These are phyloP conservation scores for Colletotrichum musicola DNA, from an alignment of 2,329 filamentous ascomycete species.

Conservation along the genomic window DNA sequence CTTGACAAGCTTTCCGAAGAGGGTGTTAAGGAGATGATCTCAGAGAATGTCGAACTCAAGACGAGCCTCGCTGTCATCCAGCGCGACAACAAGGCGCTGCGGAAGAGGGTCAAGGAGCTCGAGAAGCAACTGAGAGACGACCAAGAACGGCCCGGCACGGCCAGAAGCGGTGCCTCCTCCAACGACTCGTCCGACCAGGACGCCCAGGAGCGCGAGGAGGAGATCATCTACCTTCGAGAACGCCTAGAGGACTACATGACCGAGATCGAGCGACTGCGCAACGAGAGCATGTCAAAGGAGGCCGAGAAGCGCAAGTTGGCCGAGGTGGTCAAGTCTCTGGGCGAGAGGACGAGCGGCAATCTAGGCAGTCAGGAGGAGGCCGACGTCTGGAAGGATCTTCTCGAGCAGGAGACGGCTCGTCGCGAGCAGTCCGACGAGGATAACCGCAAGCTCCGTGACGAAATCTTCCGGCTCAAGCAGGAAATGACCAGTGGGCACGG, in stretches of 20 bases:
- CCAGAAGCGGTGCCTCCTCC: slow-evolving; percentile 67
- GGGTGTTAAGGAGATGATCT: slow-evolving; percentile 97
- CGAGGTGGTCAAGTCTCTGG: slow-evolving; percentile 76
- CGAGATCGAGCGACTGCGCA: slow-evolving; percentile 84
- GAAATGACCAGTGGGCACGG: slow-evolving; percentile 58
- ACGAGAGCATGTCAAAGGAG: slow-evolving; percentile 83
- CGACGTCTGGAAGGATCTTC: slow-evolving; percentile 94
- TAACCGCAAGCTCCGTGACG: slow-evolving; percentile 84
- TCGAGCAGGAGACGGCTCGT: slow-evolving; percentile 90
- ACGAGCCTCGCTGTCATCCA: slow-evolving; percentile 90
- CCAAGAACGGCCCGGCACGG: slow-evolving; percentile 72
- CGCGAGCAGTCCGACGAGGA: slow-evolving; percentile 94
- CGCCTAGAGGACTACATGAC: slow-evolving; percentile 86
- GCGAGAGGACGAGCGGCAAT: slow-evolving; percentile 62
- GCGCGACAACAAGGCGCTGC: slow-evolving; percentile 88
- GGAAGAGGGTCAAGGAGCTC: slow-evolving; percentile 85
- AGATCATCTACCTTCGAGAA: slow-evolving; percentile 86
- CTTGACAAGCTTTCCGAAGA: slow-evolving; percentile 95
- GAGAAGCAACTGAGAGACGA: slow-evolving; percentile 82
- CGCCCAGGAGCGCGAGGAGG: slow-evolving; percentile 81
- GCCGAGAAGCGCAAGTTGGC: slow-evolving; percentile 88
- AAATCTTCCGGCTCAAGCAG: slow-evolving; percentile 80
- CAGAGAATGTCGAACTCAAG: slow-evolving; percentile 95
- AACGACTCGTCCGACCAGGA: slow-evolving; percentile 71
- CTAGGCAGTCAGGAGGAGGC: slow-evolving; percentile 71